These are phyloP conservation scores for Leccinum pachyderme DNA, from an alignment of 1,284 basidiomycete species.

Conservation along the genomic window DNA sequence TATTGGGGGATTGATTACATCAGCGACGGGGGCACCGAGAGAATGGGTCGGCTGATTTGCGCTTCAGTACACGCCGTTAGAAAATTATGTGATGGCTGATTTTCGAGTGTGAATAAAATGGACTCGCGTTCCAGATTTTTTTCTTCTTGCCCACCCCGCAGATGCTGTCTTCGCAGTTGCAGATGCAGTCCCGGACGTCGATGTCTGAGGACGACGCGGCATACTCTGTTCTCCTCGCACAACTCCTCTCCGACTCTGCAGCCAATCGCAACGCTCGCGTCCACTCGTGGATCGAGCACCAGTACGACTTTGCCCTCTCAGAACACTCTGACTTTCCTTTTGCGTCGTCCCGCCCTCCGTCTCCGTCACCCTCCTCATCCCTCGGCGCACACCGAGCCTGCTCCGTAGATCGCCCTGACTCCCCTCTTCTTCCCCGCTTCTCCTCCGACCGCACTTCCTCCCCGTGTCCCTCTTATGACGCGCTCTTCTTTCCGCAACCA, in stretches of 20 bases:
- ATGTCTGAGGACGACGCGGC: slow-evolving; percentile 33
- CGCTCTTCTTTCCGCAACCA: slow-evolving; percentile 27
- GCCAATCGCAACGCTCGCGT: slow-evolving; percentile 27
- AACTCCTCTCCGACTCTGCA: slow-evolving; percentile 27
- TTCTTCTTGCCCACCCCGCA: neutral
- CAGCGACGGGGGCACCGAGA: slow-evolving; percentile 7
- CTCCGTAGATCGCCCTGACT: slow-evolving; percentile 31
- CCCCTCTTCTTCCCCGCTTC: slow-evolving; percentile 28
- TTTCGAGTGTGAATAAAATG: slow-evolving; percentile 16
- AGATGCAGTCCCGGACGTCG: neutral
- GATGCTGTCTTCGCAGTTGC: slow-evolving; percentile 3
- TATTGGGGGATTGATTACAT: slow-evolving; percentile 6
- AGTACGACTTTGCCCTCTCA: slow-evolving; percentile 34
- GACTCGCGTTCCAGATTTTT: neutral
- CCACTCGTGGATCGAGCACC: slow-evolving; percentile 36
- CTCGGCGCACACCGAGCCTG: slow-evolving; percentile 26
- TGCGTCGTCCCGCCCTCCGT: slow-evolving; percentile 21
- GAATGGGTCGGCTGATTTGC: slow-evolving; percentile 19
- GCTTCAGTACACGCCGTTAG: slow-evolving; percentile 10
- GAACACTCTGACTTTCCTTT: slow-evolving; percentile 13
- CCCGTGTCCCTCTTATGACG: slow-evolving; percentile 32
- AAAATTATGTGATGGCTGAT: slow-evolving; percentile 7
- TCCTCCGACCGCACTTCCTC: slow-evolving; percentile 25
- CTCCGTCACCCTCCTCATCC: slow-evolving; percentile 32
- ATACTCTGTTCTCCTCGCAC: slow-evolving; percentile 28